Evolutionary conservation across 441 rosid species (phyloP).

Genomic region (Brassica hybrid): DNA sequence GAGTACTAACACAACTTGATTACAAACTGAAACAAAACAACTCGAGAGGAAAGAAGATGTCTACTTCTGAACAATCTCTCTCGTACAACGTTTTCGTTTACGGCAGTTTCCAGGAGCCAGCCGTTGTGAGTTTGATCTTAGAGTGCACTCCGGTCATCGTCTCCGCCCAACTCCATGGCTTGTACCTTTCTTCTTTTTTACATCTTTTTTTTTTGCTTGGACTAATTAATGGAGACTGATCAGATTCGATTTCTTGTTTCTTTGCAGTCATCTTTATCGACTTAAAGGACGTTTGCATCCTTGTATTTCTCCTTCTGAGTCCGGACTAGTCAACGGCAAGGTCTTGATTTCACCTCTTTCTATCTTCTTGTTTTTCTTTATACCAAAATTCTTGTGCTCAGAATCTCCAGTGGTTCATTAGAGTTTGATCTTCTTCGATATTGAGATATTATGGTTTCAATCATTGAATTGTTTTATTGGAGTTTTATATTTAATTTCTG

Average conservation of each 20-base stretch:
- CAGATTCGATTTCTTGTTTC: background rate
- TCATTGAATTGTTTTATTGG: background rate
- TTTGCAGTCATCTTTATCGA: slow-evolving; percentile 76
- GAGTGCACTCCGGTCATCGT: slow-evolving; percentile 64
- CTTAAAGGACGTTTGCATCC: slow-evolving; percentile 89
- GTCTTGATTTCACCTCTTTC: slow-evolving; percentile 38
- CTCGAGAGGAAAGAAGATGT: background rate
- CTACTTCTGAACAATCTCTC: slow-evolving; percentile 12
- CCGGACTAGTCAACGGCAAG: slow-evolving; percentile 61
- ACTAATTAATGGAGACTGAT: background rate
- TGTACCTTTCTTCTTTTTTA: slow-evolving; percentile 42
- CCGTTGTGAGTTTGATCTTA: slow-evolving; percentile 67
- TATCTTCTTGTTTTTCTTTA: background rate
- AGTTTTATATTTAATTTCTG: background rate
- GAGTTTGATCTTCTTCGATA: background rate
- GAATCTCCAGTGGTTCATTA: background rate
- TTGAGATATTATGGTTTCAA: background rate
- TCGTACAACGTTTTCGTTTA: slow-evolving; percentile 79
- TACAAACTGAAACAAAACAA: background rate
- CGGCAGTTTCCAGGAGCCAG: slow-evolving; percentile 81
- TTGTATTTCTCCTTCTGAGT: slow-evolving; percentile 70
- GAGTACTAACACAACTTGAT: slow-evolving; percentile 4
- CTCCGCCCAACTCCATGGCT: slow-evolving; percentile 67
- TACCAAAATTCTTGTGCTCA: background rate
- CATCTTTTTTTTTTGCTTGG: background rate